Base-by-base conservation (phyloP, 148 eudicot genomes). In the Bassia scoparia region DNA sequence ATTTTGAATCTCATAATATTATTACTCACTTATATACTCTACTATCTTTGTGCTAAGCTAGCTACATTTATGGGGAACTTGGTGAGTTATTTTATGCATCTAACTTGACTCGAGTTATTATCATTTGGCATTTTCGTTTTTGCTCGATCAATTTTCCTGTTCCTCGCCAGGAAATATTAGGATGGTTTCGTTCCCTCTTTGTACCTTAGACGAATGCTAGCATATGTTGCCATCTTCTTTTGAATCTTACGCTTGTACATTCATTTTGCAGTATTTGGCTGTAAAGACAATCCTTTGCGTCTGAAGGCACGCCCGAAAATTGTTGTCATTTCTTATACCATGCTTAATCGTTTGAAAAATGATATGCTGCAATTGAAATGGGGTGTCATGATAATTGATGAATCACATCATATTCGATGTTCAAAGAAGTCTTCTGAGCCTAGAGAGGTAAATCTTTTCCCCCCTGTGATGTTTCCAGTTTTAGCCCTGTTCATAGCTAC, bases 381-480 rank as follows among this genome's bases (percentile, higher is more conserved):
- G 99, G 86, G 84, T 73, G 72, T 91, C 68, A 70, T 96, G 83
- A 89, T 96, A 69, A 86, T 96, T 61, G 99, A 96, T 81, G 99
- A 96, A 78, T 92, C 99, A 79, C 99, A 96, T 77, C 92, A 92
- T 77, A 81, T 96, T 67, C 90, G 93, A 54, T 92, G 97, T 83
- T 78, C 88, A 34, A 96, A 89, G 84, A 86, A 92, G 83, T 55
- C 80, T 79, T 64, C 81, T 58, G 99, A 92, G 81, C 65, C 87
- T 30, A 83, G 85, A 76, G 99, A 96, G 99, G 99, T 96, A 84
- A 56, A 48, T 16, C 11, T 60, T 20, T 71, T 59, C 30, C 35
- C n/a, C 53, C 54, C n/a, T n/a, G 31, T 65, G 46, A 60, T 67
- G 41, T 68, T 33, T 38, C 34, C 24, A 72, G 12, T n/a, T 59